Conservation (phyloP, 805 yeast species). For the Wilhelminamyces savonicus region DNA sequence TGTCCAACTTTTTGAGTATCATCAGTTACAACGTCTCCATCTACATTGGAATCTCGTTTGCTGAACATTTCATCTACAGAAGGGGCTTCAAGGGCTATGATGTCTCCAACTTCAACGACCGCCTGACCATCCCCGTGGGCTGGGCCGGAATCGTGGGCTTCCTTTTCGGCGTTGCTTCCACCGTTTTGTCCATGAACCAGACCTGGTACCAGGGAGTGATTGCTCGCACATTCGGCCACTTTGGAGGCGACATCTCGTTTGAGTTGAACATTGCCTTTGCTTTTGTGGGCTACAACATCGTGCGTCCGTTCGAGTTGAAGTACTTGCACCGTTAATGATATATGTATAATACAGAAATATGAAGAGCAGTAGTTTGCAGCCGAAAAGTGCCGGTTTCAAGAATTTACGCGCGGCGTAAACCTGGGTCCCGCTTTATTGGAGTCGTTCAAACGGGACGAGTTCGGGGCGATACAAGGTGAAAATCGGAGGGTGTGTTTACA, state of each 20-base stretch:
- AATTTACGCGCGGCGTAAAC: too few species aligned
- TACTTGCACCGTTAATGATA: slow-evolving; percentile 17
- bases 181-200: slow-evolving; percentile 27
- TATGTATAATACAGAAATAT: too few species aligned
- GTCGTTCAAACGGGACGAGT: too few species aligned
- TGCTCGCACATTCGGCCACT: slow-evolving; percentile 14
- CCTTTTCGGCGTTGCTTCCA: slow-evolving; percentile 23
- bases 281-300: slow-evolving; percentile 19
- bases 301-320: slow-evolving; percentile 25
- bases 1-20: slow-evolving; percentile 26
- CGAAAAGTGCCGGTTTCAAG: too few species aligned
- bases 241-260: slow-evolving; percentile 26
- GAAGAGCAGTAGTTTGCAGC: too few species aligned
- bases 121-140: slow-evolving; percentile 21
- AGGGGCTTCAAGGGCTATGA: slow-evolving; percentile 20
- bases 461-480: too few species aligned
- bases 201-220: slow-evolving; percentile 29
- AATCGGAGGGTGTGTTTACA: too few species aligned
- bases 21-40: slow-evolving; percentile 27
- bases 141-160: slow-evolving; percentile 25
- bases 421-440: too few species aligned
- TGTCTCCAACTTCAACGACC: slow-evolving; percentile 16
- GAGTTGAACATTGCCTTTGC: slow-evolving; percentile 23
- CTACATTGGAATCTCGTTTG: slow-evolving; percentile 22
- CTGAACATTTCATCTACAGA: slow-evolving; percentile 25